A percentile compares a stretch with the other conserved stretches of the same genome.
phyloP scores from a whole-genome alignment of 1,284 basidiomycete species.

The Fomitopsis betulina region DNA sequence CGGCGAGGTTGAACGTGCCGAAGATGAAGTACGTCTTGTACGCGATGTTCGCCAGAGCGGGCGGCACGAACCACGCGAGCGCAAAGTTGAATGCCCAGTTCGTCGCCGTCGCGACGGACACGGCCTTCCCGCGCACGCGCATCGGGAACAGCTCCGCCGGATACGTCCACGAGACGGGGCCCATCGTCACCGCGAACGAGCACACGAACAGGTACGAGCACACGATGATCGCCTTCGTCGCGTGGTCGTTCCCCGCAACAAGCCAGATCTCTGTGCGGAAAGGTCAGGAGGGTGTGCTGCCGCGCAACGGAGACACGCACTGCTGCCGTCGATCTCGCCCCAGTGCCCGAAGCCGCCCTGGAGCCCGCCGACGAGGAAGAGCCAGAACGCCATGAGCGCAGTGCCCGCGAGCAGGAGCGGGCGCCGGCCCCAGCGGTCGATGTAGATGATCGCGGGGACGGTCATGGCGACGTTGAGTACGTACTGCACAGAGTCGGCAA shows the following conservation, averaged over 20 bases:
- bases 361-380: slow-evolving; percentile 73
- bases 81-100: slow-evolving; percentile 75
- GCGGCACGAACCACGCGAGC: slow-evolving; percentile 52
- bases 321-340: slow-evolving; percentile 38
- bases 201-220: slow-evolving; percentile 76
- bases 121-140: slow-evolving; percentile 70
- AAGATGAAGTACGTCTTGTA: slow-evolving; percentile 66
- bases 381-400: slow-evolving; percentile 68
- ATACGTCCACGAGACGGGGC: slow-evolving; percentile 46
- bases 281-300: background rate
- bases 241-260: slow-evolving; percentile 47
- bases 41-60: slow-evolving; percentile 35
- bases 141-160: slow-evolving; percentile 54
- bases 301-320: slow-evolving; percentile 16
- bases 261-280: slow-evolving; percentile 46
- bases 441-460: slow-evolving; percentile 72
- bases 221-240: slow-evolving; percentile 68
- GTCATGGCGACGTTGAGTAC: slow-evolving; percentile 72
- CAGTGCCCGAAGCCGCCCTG: slow-evolving; percentile 65
- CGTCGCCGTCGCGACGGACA: slow-evolving; percentile 52
- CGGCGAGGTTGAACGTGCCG: slow-evolving; percentile 71
- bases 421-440: slow-evolving; percentile 77
- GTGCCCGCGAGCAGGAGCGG: slow-evolving; percentile 68
- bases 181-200: slow-evolving; percentile 71
- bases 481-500: slow-evolving; percentile 76